Evolutionary conservation across 2,329 filamentous ascomycete species (phyloP), one percentile per base, ranked within the genome.

Genomic region (Keithomyces neogunnii): DNA sequence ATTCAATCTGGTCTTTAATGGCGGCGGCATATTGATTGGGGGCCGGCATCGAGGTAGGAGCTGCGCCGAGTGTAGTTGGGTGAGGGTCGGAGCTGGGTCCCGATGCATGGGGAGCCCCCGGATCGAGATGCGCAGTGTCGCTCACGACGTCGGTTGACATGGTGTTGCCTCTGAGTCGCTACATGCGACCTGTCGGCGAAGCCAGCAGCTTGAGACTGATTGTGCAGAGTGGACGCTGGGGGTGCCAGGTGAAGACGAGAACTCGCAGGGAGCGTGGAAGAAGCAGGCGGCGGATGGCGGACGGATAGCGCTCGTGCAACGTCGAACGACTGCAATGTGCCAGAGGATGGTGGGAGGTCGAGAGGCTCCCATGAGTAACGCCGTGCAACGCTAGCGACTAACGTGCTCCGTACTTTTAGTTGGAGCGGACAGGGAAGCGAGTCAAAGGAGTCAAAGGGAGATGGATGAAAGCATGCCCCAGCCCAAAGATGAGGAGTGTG

Each of bases 111-210:
- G 40, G 48, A 48, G 48, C 49, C 48, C 48, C 55, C 48, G 51
- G 47, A 52, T 58, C 54, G 45, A 56, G 46, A 48, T 70, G 65
- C 69, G 69, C 69, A 64, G 66, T 62, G 66, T 68, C 73, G 70
- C 73, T 70, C 71, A 70, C 73, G 71, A 73, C 73, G 73, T 77
- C 72, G 68, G 70, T 75, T 69, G 77, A 76, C 78, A 81, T 81
- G 69, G 64, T 69, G 62, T 63, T 61, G 63, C 58, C 58, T 60
- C 66, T 60, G 68, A 60, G 65, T 63, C 62, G 63, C 66, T 61
- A 60, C 64, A 60, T 60, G 63, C 63, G 63, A 67, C 61, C 59
- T 56, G 61, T 58, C 65, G 66, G 67, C 66, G 58, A 61, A 63
- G 59, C 52, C 57, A 53, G 51, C 56, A 59, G 48, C 49, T 50